Percentiles rank a stretch among this genome's conserved stretches.
These are phyloP conservation scores for Pyrenula aspistea DNA, from an alignment of 495 filamentous ascomycete species.

Conservation along the genomic window DNA sequence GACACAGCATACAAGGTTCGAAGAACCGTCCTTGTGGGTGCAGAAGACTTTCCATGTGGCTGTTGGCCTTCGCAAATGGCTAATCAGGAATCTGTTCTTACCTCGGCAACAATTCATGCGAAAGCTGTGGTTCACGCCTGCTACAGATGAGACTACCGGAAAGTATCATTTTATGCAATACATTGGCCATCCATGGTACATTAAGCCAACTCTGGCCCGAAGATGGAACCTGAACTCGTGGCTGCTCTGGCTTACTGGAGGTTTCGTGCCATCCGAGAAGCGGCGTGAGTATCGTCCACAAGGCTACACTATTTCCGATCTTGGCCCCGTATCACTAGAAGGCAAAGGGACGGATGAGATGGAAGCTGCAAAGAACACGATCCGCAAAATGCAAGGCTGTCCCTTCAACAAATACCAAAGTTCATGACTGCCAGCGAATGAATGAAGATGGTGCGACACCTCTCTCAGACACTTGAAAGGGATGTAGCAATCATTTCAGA, in stretches of 20 bases:
- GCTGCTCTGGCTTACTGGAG: slow-evolving; percentile 31
- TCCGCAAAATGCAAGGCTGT: too few species aligned
- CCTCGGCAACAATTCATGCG: not conserved
- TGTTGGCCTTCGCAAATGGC: too few species aligned
- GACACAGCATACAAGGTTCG: too few species aligned
- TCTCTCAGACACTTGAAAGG: too few species aligned
- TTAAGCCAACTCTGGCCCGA: slow-evolving; percentile 34
- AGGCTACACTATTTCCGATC: slow-evolving; percentile 37
- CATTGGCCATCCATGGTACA: slow-evolving; percentile 32
- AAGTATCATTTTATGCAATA: slow-evolving; percentile 19
- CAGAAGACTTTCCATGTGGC: not conserved
- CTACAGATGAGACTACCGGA: slow-evolving; percentile 19
- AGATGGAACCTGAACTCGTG: slow-evolving; percentile 34
- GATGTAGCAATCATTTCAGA: too few species aligned
- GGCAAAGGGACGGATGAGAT: slow-evolving; percentile 33
- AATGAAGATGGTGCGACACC: too few species aligned
- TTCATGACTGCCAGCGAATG: too few species aligned
- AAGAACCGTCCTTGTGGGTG: not conserved
- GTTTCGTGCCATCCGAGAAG: slow-evolving; percentile 35
- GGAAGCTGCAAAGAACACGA: too few species aligned
- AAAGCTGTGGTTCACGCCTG: too few species aligned
- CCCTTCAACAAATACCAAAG: too few species aligned
- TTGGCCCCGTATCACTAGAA: slow-evolving; percentile 36
- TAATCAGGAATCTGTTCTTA: not conserved
- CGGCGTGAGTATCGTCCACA: slow-evolving; percentile 32